Evolutionary conservation across 1,139 yeast species (phyloP), one percentile per base, ranked within the genome.

Genomic region (Protomyces pachydermus): DNA sequence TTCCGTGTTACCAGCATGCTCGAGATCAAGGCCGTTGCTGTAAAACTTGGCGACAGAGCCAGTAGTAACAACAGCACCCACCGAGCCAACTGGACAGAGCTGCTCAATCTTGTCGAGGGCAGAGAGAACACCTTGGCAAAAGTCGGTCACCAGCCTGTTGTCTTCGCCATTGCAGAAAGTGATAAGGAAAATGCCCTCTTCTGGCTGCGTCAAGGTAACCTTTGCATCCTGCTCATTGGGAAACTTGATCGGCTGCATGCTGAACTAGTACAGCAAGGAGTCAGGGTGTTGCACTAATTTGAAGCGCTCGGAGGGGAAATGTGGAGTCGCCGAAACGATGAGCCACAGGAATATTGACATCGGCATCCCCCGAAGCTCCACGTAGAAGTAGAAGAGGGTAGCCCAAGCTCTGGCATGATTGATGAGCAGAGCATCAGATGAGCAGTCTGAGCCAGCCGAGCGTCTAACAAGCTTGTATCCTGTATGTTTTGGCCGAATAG

Each of bases 21-120:
- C 74, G 42, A 75, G 73, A 68, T 76, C 76, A 48, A 76, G 72
- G n/a, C 79, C 79, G 65, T 76, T 76, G 54, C 76, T 73, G 68
- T 71, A 76, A 69, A 76, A 76, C 68, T 76, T 76, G 32, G 75
- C 72, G 37, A 71, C 56, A 1, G 72, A 67, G 8, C 78, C 75
- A 1, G 78, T 75, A 3, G 78, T 76, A 32, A 76, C 72, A 32
- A 77, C 69, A 12, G 77, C 57, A n/a, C 57, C 48, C n/a, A 23
- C 32, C 14, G 76, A 60, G 25, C 65, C 63, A 51, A 52, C 56
- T 10, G 42, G 67, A 68, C 34, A 67, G 56, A 32, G 68, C 68
- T 56, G 67, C 67, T 50, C 74, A 68, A 56, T 72, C 62, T 65
- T 69, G 73, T 73, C 72, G 50, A 76, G 63, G 2, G 77, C 76